A percentile compares a stretch with the other conserved stretches of the same genome.
phyloP scores from a whole-genome alignment of 176 grass and related monocot species.

The Triticum monococcum region DNA sequence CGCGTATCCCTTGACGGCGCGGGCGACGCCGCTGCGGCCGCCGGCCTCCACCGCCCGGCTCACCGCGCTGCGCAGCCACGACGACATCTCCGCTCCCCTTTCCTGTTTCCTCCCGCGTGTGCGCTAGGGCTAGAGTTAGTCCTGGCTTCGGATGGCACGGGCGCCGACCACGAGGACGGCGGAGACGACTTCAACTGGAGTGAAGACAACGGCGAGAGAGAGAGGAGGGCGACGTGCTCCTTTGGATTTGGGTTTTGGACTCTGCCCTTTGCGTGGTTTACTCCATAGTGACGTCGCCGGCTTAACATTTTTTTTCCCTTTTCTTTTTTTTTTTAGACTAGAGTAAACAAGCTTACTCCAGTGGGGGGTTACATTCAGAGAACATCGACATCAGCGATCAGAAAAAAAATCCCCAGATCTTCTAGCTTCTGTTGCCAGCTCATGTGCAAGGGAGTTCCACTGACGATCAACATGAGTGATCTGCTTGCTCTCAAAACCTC shows the following conservation, averaged over 20 bases:
- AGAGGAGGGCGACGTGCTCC: constrained; percentile 27
- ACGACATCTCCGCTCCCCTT: constrained; percentile 45
- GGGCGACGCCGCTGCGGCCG: constrained; percentile 75
- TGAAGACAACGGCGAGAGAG: not conserved
- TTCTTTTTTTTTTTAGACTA: too few relatives aligned
- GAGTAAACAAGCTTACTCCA: too few relatives aligned
- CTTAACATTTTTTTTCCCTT: too few relatives aligned
- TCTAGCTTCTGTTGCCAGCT: too few relatives aligned
- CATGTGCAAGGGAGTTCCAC: too few relatives aligned
- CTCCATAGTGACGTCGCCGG: too few relatives aligned
- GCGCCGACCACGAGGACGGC: constrained; percentile 29
- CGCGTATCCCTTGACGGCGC: constrained; percentile 86
- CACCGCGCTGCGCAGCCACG: constrained; percentile 90
- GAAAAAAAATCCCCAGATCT: too few relatives aligned
- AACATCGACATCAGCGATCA: too few relatives aligned
- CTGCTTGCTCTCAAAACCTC: too few relatives aligned
- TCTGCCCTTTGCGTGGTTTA: not conserved
- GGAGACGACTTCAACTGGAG: constrained; percentile 16
- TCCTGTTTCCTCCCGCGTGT: not conserved
- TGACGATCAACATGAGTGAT: too few relatives aligned
- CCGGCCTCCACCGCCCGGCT: constrained; percentile 76
- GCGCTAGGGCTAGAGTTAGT: constrained; percentile 23
- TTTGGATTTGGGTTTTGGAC: not conserved
- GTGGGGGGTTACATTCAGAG: too few relatives aligned
- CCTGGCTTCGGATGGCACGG: constrained; percentile 6